Base-by-base conservation (phyloP, 2,329 filamentous ascomycete genomes). In the Xylaria digitata region DNA sequence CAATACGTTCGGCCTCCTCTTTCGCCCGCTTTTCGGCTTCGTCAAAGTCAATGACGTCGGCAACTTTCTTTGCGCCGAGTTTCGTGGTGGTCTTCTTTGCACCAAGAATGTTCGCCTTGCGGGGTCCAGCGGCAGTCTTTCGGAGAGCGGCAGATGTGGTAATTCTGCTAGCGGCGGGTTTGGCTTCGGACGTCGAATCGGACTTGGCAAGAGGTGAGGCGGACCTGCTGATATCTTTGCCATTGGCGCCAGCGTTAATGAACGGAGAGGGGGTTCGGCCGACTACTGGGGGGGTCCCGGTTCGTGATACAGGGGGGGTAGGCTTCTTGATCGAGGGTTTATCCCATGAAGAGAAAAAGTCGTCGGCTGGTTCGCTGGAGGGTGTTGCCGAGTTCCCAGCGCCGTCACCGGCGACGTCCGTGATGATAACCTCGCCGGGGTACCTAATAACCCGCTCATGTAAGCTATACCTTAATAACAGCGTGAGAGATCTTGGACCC, bases 331-430 rank as follows among this genome's bases (percentile, higher is more conserved):
- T 96, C 4, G 94, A 88, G 23, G 96, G 96, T 83, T 98, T 97
- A 77, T 98, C 96, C 96, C 95, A 99, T 0, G 94, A 97, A 9
- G 95, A 97, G 82, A 99, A 99, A 85, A 99, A 99, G 79, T 98
- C 96, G 76, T 97, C 94, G 21, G 91, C 90, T 23, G 88, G 85
- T 72, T 97, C 94, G 72, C 89, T 91, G 52, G 91, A 87, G n/a
- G 94, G 92, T 11, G 93, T 96, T 71, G 86, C 88, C 43, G 88
- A 84, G 71, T 87, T 90, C 67, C 93, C 90, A 55, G 86, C 83
- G 26, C 82, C 83, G 59, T 89, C 86, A 69, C 86, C 73, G 45
- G 69, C 84, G 37, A 87, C 84, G 75, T 98, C 96, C 64, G 89
- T 92, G 71, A 97, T 90, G 26, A 95, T 87, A 34, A 98, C 94